Conservation (phyloP, 2,329 filamentous ascomycete species). For the Aureobasidium sp. region DNA sequence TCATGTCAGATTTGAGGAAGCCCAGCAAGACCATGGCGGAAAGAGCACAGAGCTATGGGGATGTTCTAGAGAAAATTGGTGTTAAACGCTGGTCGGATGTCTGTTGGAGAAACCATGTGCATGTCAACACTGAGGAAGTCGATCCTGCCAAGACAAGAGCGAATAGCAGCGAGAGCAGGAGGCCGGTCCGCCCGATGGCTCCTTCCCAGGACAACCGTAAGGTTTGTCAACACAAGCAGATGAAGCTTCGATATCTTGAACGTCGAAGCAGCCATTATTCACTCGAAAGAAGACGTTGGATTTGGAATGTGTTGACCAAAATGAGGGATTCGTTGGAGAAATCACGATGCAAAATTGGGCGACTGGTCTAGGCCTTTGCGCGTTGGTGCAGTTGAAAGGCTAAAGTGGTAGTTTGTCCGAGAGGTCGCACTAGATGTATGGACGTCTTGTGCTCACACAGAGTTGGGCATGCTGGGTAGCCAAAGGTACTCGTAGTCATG, state of each 20-base stretch:
- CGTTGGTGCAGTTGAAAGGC: neutral
- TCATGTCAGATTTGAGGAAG: too few species aligned
- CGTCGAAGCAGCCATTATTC: neutral
- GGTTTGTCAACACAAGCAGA: neutral
- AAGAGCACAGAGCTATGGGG: too few species aligned
- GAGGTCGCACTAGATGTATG: neutral
- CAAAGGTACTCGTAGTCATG: neutral
- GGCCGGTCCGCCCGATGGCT: too few species aligned
- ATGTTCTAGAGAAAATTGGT: too few species aligned
- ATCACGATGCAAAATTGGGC: neutral
- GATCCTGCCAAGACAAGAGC: neutral
- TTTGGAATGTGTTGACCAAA: neutral
- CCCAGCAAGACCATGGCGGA: too few species aligned
- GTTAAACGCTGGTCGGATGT: too few species aligned
- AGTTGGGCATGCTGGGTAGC: neutral
- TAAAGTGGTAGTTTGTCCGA: neutral
- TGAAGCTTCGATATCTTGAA: neutral
- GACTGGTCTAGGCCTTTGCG: neutral
- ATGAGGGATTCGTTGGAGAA: neutral
- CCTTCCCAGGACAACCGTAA: neutral
- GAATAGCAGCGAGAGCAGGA: neutral
- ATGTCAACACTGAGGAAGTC: neutral
- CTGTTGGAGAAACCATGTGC: too few species aligned
- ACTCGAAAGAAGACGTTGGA: neutral
- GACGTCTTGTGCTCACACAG: neutral